Evolutionary conservation across 139 green algal species (phyloP), one percentile per base, ranked within the genome.

Genomic region (Asterochloris sp.): DNA sequence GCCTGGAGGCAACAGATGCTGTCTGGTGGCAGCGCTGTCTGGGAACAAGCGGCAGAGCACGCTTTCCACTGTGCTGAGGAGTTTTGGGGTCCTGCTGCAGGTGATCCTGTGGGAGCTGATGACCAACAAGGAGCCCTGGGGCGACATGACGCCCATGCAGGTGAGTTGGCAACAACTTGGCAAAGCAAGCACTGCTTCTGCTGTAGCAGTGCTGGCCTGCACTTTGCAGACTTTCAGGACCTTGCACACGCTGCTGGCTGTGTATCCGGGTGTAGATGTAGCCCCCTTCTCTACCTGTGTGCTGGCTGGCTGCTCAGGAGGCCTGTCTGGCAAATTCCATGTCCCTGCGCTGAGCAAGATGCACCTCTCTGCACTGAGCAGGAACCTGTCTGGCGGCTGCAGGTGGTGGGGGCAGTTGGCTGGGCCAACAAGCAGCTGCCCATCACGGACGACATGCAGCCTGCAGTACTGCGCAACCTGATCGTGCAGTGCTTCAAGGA

Each of bases 21-120:
- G 38, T 6, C 38, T 54, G 38, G 4, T 54, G 38, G 38, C 38
- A 54, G 38, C 38, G 38, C 38, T 54, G 38, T 54, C 38, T 54
- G 38, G 38, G 38, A 6, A 54, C 38, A 54, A 6, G 38, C 38
- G 38, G 38, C 38, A 54, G 6, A 54, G 38, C 38, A 54, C 38
- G 6, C 38, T 54, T 6, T 54, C 38, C 38, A 54, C 38, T 54
- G 38, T 54, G 38, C 38, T 54, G 38, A 54, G 38, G 38, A 54
- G 38, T 6, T 54, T 6, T 54, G 38, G 93, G 38, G 38, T 54
- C 6, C 38, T 54, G 38, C 38, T 54, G 38, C 38, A 54, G 38
- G 38, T 98, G 0, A 94, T 99, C 21, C 82, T 99, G 38, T 99
- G 95, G 89, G 96, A 99, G 88, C 81, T 99, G 69, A 86, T 94